Base-by-base conservation (phyloP, 164 flowering plant genomes). In the Vitis rotundifolia region DNA sequence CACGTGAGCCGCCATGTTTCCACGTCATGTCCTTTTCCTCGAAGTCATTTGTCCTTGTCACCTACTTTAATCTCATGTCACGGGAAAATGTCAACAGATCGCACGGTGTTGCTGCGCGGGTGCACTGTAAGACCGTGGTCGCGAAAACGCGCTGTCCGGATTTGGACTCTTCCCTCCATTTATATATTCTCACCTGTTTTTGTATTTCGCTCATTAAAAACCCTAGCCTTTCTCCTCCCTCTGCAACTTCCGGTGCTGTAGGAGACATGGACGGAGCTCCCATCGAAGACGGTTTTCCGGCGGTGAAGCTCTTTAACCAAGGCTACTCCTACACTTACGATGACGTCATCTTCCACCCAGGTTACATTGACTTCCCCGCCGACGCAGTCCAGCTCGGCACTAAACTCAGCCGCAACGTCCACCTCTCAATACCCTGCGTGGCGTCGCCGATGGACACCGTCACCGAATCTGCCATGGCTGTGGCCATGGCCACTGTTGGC, bases 371-470 rank as follows among this genome's bases (percentile, higher is more conserved):
- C 73, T 94, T 94, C 81, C 87, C 97, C 0, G 77, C 91, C 16
- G 99, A 94, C 19, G 70, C 90, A 4, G 98, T 94, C 62, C 62
- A 78, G 9, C 86, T 94, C 53, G 16, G 80, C 66, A 81, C 97
- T 37, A 82, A 82, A 26, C 91, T 92, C 74, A 81, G 86, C 49
- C 85, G 88, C 60, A 88, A 85, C 73, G 61, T 94, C 68, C 29
- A 69, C 5, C 91, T 94, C 16, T 79, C 94, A 2, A 78, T 79
- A 48, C 99, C 99, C 0, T 85, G 90, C 63, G 92, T 94, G 22
- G 70, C 97, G 11, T 94, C 99, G 14, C 99, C 99, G 0, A 92
- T 92, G 97, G 99, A 94, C 82, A 91, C 98, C 12, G 97, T 92
- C 48, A 87, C 97, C 0, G 98, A 94, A 66, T 73, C 97, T 9